A percentile compares a stretch with the other conserved stretches of the same genome.
phyloP scores from a whole-genome alignment of 108 stramenopile species.

The Skeletonema marinoi region DNA sequence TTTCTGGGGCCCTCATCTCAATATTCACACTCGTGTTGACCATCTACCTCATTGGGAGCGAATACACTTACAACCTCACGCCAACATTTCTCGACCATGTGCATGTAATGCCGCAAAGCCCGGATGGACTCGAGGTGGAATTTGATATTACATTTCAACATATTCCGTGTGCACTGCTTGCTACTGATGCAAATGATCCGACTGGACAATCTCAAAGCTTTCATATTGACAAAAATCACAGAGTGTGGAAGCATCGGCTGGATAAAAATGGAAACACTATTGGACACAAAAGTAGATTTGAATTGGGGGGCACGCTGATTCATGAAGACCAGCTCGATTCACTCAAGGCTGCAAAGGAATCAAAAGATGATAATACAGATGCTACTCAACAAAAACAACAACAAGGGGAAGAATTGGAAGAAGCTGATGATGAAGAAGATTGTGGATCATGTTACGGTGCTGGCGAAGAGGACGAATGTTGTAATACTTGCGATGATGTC shows the following conservation, averaged over 20 bases:
- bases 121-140: constrained; percentile 75
- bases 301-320: constrained; percentile 80
- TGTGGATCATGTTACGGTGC: constrained; percentile 98
- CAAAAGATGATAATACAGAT: neutral
- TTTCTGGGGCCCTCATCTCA: constrained; percentile 42
- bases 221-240: constrained; percentile 73
- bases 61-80: constrained; percentile 74
- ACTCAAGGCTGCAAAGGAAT: constrained; percentile 16
- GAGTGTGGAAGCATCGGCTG: constrained; percentile 89
- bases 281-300: constrained; percentile 62
- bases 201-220: constrained; percentile 84
- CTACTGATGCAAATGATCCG: constrained; percentile 92
- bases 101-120: constrained; percentile 87
- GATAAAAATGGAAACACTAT: constrained; percentile 36
- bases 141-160: constrained; percentile 90
- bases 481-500: constrained; percentile 96
- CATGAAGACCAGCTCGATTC: constrained; percentile 57
- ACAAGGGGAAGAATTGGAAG: constrained; percentile 17
- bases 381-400: constrained; percentile 17
- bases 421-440: constrained; percentile 48
- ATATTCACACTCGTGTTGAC: constrained; percentile 43
- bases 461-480: constrained; percentile 91
- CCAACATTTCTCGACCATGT: constrained; percentile 61
- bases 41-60: constrained; percentile 65
- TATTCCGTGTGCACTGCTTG: constrained; percentile 81